Base-by-base conservation (phyloP, 1,284 basidiomycete genomes). In the Cutaneotrichosporon dermatis region DNA sequence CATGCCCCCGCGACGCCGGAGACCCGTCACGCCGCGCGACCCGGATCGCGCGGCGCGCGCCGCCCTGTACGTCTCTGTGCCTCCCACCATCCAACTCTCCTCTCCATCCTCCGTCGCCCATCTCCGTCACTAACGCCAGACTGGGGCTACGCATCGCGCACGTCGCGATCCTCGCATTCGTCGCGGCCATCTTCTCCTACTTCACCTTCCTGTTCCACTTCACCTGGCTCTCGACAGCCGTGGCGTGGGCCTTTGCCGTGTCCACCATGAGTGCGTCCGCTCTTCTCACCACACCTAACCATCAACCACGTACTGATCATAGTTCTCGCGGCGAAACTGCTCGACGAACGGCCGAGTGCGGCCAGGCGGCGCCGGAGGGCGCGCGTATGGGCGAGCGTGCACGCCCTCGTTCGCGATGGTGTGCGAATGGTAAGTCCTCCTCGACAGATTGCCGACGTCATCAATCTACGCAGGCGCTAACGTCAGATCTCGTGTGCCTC, bases 321-420 rank as follows among this genome's bases (percentile, higher is more conserved):
- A 61, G 59, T 57, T 25, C 51, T 61, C 48, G 34, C 52, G 12
- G 48, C 51, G 33, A 61, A 61, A 33, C 51, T 57, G 9, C 50
- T 61, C 10, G 59, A 61, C 36, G 55, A 61, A 36, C 52, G 59
- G 25, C 59, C 59, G 8, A 44, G 51, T 3, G 59, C 59, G 2
- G 46, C 55, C 1, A 8, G 59, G 13, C 36, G 45, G 13, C n/a
- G 55, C 12, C 51, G 35, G 6, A 50, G 51, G 10, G 42, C 55
- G 3, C 50, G 50, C 44, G 70, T 75, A 0, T 78, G 76, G 76
- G 65, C 71, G 13, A 70, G 62, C 41, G 71, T 76, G 7, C 64
- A 71, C 36, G 68, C 67, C 1, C 66, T 68, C 8, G 70, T 77
- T 4, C 54, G 75, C 15, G 72, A 76, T 59, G 76, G 69, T 0